phyloP scores from a whole-genome alignment of 352 stramenopile species.

The Globisporangium perplexum region DNA sequence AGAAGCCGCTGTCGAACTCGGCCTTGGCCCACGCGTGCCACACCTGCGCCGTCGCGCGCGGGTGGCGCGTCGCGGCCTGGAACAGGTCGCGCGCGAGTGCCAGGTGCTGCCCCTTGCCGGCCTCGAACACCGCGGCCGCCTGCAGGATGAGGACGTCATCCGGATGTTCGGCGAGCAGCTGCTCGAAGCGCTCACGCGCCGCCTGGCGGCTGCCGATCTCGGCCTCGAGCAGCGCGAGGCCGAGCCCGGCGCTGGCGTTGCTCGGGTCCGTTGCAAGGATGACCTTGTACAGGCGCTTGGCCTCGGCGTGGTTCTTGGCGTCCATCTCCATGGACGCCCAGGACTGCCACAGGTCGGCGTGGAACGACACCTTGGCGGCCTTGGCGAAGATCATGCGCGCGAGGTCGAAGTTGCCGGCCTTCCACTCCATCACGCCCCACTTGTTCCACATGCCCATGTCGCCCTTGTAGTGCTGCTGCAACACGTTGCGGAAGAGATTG shows the following conservation, averaged over 20 bases:
- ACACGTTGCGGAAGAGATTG: slow-evolving; percentile 72
- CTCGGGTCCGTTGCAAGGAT: slow-evolving; percentile 71
- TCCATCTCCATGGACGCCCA: slow-evolving; percentile 86
- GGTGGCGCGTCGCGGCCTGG: slow-evolving; percentile 35
- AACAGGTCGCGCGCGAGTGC: slow-evolving; percentile 64
- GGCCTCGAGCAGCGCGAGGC: slow-evolving; percentile 63
- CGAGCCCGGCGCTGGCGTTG: slow-evolving; percentile 65
- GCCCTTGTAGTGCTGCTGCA: slow-evolving; percentile 71
- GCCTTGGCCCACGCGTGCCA: slow-evolving; percentile 86
- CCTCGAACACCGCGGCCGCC: slow-evolving; percentile 72
- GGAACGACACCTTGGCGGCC: slow-evolving; percentile 65
- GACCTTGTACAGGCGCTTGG: slow-evolving; percentile 75
- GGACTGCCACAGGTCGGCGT: slow-evolving; percentile 73
- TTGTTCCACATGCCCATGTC: slow-evolving; percentile 92
- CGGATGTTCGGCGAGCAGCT: slow-evolving; percentile 41
- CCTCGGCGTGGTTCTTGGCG: slow-evolving; percentile 62
- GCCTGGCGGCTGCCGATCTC: slow-evolving; percentile 47
- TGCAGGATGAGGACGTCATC: slow-evolving; percentile 72
- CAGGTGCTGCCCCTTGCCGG: slow-evolving; percentile 57
- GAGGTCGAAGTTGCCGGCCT: slow-evolving; percentile 74
- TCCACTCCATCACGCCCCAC: slow-evolving; percentile 88
- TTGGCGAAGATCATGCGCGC: slow-evolving; percentile 85
- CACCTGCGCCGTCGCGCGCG: slow-evolving; percentile 59
- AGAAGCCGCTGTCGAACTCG: slow-evolving; percentile 72
- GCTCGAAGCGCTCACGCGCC: slow-evolving; percentile 55